These are phyloP conservation scores for Pseudogymnoascus sp. DNA, from an alignment of 2,329 filamentous ascomycete genomes.

Conservation along the genomic window DNA sequence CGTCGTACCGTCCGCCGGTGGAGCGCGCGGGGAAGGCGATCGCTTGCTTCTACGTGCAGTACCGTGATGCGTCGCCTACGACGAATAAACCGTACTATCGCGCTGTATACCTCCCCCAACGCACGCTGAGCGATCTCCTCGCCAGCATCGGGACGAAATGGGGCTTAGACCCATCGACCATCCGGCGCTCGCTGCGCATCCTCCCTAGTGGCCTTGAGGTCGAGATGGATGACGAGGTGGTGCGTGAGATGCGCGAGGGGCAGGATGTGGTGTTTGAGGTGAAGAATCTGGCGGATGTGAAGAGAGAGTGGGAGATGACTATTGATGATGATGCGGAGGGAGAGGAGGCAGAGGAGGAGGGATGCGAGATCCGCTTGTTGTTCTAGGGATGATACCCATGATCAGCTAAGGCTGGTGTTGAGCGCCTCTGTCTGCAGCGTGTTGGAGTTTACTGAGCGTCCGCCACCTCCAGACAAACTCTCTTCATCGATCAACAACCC, in stretches of 20 bases:
- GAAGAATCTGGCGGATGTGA: constrained; percentile 37
- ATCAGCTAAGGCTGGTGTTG: neutral
- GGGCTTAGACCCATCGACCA: constrained; percentile 63
- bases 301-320: constrained; percentile 57
- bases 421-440: neutral
- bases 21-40: constrained; percentile 65
- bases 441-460: neutral
- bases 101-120: constrained; percentile 76
- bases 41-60: constrained; percentile 80
- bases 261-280: constrained; percentile 83
- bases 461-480: neutral
- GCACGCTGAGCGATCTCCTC: constrained; percentile 68
- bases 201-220: constrained; percentile 71
- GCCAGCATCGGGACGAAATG: constrained; percentile 70
- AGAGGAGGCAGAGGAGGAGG: constrained; percentile 14
- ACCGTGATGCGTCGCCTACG: constrained; percentile 41
- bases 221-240: constrained; percentile 83
- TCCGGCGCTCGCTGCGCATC: constrained; percentile 65
- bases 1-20: constrained; percentile 69
- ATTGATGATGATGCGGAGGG: constrained; percentile 37
- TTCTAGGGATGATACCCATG: constrained; percentile 24
- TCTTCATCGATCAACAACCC: neutral
- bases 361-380: constrained; percentile 29
- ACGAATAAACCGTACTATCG: constrained; percentile 58
- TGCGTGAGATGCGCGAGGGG: constrained; percentile 76